These are phyloP conservation scores for Cercophora samala DNA, from an alignment of 495 filamentous ascomycete species.

Conservation along the genomic window DNA sequence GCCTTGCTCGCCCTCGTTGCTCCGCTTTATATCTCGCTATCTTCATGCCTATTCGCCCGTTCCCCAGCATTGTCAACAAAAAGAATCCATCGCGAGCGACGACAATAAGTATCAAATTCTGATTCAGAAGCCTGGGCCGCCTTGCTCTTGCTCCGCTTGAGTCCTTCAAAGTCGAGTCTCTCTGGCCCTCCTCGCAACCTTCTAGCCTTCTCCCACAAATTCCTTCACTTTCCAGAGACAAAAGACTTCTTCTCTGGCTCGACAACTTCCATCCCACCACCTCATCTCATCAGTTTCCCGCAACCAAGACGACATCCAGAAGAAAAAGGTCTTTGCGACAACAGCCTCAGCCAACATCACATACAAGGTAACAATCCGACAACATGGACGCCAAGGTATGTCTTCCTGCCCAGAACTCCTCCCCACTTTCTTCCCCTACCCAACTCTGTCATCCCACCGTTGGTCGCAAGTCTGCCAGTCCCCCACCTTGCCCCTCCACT, in stretches of 20 bases:
- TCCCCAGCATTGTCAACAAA: neutral
- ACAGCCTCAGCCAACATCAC: slow-evolving; percentile 21
- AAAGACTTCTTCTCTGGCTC: neutral
- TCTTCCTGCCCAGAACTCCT: slow-evolving; percentile 14
- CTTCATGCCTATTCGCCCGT: neutral
- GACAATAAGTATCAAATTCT: neutral
- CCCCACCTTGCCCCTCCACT: slow-evolving; percentile 9
- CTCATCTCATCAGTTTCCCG: neutral
- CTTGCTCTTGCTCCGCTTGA: neutral
- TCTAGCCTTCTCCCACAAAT: neutral
- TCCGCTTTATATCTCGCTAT: neutral
- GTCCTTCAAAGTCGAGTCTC: no score
- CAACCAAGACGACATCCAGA: neutral
- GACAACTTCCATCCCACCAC: neutral
- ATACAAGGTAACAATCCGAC: slow-evolving; percentile 2
- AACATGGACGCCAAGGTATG: slow-evolving; percentile 43
- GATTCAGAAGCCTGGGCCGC: neutral
- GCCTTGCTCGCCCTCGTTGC: neutral
- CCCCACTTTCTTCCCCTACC: neutral
- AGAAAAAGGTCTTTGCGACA: slow-evolving; percentile 14
- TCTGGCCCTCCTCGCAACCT: neutral
- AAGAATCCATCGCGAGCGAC: neutral
- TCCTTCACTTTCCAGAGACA: neutral
- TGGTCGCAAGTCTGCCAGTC: slow-evolving; percentile 10
- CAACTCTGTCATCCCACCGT: neutral